Percentiles rank a stretch among this genome's conserved stretches.
phyloP scores from a whole-genome alignment of 495 filamentous ascomycete species.

The Clavariopsis aquatica region DNA sequence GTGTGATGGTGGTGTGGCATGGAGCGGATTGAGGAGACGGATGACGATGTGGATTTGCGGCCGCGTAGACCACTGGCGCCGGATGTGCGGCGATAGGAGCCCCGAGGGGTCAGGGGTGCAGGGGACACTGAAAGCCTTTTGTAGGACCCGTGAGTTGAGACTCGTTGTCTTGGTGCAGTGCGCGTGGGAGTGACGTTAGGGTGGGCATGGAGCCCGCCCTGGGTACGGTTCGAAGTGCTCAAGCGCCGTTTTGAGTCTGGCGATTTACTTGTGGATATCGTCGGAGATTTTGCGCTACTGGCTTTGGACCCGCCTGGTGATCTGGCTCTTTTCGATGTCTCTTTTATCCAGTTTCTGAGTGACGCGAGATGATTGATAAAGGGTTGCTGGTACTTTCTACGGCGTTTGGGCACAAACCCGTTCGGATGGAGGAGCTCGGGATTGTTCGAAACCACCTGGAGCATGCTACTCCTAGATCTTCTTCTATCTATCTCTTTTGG shows the following conservation, averaged over 20 bases:
- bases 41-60: slow-evolving; percentile 94
- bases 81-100: slow-evolving; percentile 73
- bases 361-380: slow-evolving; percentile 77
- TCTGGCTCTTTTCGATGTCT: slow-evolving; percentile 71
- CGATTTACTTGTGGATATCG: slow-evolving; percentile 27
- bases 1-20: slow-evolving; percentile 79
- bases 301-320: slow-evolving; percentile 58
- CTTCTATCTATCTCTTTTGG: slow-evolving; percentile 73
- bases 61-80: slow-evolving; percentile 69
- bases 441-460: slow-evolving; percentile 76
- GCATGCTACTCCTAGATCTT: slow-evolving; percentile 71
- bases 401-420: slow-evolving; percentile 55
- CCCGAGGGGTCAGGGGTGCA: slow-evolving; percentile 81
- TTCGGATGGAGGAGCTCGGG: slow-evolving; percentile 62
- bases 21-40: slow-evolving; percentile 86
- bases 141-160: slow-evolving; percentile 56
- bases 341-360: slow-evolving; percentile 85
- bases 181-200: slow-evolving; percentile 41
- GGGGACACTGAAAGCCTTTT: slow-evolving; percentile 87
- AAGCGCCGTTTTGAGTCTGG: slow-evolving; percentile 31
- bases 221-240: slow-evolving; percentile 31
- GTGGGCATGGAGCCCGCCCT: slow-evolving; percentile 21
- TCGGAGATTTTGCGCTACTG: slow-evolving; percentile 45
- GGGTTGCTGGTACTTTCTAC: slow-evolving; percentile 65
- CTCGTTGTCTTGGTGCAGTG: slow-evolving; percentile 33